Evolutionary conservation across 306 rosid genomes (phyloP).

Genomic region (Cicer pinnatifidum): DNA sequence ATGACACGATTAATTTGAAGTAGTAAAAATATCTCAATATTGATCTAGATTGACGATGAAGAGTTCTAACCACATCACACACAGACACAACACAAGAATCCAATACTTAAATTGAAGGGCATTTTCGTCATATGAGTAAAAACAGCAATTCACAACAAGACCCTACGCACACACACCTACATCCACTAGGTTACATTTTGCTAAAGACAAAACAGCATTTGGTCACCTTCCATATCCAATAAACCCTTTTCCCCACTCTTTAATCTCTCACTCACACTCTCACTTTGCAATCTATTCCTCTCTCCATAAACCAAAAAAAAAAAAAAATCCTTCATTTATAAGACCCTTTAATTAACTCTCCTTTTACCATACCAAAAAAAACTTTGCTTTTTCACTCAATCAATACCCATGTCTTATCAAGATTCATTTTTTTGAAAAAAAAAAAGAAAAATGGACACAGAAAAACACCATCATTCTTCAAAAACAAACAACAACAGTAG

Average conservation of each 20-base stretch:
- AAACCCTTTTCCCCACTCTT: slow-evolving; percentile 28
- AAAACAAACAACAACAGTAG: slow-evolving; percentile 48
- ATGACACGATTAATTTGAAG: too few species aligned
- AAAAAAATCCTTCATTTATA: slow-evolving; percentile 34
- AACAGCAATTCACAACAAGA: slow-evolving; percentile 32
- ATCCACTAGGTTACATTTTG: slow-evolving; percentile 45
- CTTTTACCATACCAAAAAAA: slow-evolving; percentile 23
- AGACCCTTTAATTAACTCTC: neutral
- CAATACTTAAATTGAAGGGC: slow-evolving; percentile 30
- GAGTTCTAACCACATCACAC: too few species aligned
- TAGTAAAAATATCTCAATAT: too few species aligned
- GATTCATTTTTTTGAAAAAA: neutral
- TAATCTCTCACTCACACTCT: slow-evolving; percentile 18
- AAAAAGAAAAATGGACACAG: slow-evolving; percentile 52
- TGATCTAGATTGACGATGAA: too few species aligned
- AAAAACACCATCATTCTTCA: slow-evolving; percentile 54
- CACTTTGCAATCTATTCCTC: slow-evolving; percentile 9
- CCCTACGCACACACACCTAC: slow-evolving; percentile 20
- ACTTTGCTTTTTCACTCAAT: slow-evolving; percentile 31
- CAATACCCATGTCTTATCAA: slow-evolving; percentile 37
- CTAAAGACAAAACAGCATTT: slow-evolving; percentile 58
- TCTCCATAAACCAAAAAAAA: slow-evolving; percentile 25
- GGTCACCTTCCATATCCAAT: slow-evolving; percentile 53
- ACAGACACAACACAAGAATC: too few species aligned
- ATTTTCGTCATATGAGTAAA: slow-evolving; percentile 26